Evolutionary conservation across 139 green algal species (phyloP).

Genomic region (Closterium sp.): DNA sequence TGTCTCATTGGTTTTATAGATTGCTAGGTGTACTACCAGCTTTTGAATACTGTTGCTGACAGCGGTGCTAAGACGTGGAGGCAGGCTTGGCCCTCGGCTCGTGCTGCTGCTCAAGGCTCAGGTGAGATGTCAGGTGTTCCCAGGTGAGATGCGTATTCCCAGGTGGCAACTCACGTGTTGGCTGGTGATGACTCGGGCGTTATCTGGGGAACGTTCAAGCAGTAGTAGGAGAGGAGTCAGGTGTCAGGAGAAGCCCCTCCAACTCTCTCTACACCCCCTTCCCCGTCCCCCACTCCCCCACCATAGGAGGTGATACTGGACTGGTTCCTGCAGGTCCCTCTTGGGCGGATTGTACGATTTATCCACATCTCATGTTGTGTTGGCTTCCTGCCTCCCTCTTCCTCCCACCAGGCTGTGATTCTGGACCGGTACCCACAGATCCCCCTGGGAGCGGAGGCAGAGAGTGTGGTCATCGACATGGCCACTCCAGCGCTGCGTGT

Average conservation of each 20-base stretch:
- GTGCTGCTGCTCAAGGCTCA: no score
- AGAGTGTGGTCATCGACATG: constrained; percentile 24
- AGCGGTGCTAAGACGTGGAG: not conserved
- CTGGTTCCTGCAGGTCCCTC: constrained; percentile 6
- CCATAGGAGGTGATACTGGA: constrained; percentile 26
- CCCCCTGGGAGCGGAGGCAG: constrained; percentile 8
- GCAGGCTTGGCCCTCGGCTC: not conserved
- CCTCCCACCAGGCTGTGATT: constrained; percentile 15
- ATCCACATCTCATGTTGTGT: no score
- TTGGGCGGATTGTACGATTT: no score
- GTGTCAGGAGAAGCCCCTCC: no score
- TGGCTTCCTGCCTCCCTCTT: not conserved
- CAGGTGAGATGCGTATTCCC: not conserved
- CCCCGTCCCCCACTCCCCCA: not conserved
- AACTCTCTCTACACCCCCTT: not conserved
- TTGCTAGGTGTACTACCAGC: no score
- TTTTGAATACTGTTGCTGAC: no score
- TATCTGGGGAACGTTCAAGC: no score
- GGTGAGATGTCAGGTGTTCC: not conserved
- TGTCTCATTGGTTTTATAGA: no score
- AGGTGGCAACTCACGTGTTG: no score
- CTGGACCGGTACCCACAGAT: constrained; percentile 35
- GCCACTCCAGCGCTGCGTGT: constrained; percentile 34
- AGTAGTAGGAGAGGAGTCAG: not conserved
- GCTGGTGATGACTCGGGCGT: no score